phyloP scores from a whole-genome alignment of 352 stramenopile genomes.

The Plasmopara viticola region DNA sequence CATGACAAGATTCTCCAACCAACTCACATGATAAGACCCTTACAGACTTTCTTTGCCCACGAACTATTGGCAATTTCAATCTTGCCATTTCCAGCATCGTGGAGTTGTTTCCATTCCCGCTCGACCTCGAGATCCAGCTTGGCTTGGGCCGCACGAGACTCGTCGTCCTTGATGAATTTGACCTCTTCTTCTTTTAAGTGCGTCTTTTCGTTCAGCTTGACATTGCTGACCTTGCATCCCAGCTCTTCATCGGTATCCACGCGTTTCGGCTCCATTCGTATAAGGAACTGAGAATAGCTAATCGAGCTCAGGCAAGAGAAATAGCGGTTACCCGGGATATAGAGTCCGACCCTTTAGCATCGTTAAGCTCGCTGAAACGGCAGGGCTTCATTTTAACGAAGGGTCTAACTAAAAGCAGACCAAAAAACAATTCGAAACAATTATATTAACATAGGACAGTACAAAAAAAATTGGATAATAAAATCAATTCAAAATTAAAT shows the following conservation, averaged over 20 bases:
- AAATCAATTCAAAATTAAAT: no score
- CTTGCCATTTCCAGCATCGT: slow-evolving; percentile 40
- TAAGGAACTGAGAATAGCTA: background rate
- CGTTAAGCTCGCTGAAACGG: slow-evolving; percentile 11
- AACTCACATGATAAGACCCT: slow-evolving; percentile 64
- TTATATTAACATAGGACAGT: background rate
- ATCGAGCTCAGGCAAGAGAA: slow-evolving; percentile 4
- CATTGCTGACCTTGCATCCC: slow-evolving; percentile 56
- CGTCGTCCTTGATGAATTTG: slow-evolving; percentile 51
- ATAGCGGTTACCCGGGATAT: slow-evolving; percentile 14
- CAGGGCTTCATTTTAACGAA: no score
- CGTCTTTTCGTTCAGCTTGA: slow-evolving; percentile 58
- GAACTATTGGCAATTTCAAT: slow-evolving; percentile 71
- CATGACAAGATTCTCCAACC: background rate
- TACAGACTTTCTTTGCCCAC: slow-evolving; percentile 58
- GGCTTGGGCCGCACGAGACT: slow-evolving; percentile 46
- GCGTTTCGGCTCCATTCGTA: slow-evolving; percentile 59
- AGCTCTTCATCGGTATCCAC: slow-evolving; percentile 50
- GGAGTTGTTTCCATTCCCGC: slow-evolving; percentile 75
- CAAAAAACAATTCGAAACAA: background rate
- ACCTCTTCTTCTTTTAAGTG: slow-evolving; percentile 29
- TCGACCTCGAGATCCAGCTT: slow-evolving; percentile 81
- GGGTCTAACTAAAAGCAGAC: no score
- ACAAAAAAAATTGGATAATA: no score
- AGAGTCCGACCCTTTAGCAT: slow-evolving; percentile 12